Evolutionary conservation across 768 basidiomycete genomes (phyloP).

Genomic region (Austroboletus eburneus): DNA sequence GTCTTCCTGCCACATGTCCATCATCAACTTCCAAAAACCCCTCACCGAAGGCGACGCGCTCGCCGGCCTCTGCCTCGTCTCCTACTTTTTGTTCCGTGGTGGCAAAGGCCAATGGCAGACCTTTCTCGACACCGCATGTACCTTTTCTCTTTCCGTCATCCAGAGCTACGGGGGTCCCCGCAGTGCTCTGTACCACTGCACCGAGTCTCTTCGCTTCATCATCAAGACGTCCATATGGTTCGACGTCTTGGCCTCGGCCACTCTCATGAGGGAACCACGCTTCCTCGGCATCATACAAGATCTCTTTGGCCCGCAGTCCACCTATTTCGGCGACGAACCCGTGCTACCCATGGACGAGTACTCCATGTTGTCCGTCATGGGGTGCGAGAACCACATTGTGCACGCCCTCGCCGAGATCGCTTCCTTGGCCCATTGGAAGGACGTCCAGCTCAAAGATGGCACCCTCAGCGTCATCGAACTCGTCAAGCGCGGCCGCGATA

Average conservation of each 20-base stretch:
- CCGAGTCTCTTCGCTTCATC: conserved; percentile 60
- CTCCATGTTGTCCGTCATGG: conserved; percentile 83
- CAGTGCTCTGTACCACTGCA: conserved; percentile 42
- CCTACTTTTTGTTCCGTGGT: conserved; percentile 73
- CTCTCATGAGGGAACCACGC: conserved; percentile 54
- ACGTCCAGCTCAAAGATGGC: conserved; percentile 33
- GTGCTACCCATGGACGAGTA: conserved; percentile 39
- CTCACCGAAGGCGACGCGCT: conserved; percentile 67
- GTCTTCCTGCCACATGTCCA: conserved; percentile 25
- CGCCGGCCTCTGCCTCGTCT: conserved; percentile 72
- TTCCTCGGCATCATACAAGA: conserved; percentile 53
- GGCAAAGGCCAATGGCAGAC: conserved; percentile 65
- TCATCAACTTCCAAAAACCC: conserved; percentile 16
- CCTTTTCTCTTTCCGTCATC: conserved; percentile 51
- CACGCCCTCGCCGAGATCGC: conserved; percentile 77
- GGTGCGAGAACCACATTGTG: conserved; percentile 75
- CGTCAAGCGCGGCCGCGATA: conserved; percentile 46
- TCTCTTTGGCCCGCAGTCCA: conserved; percentile 41
- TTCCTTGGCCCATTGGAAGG: conserved; percentile 64
- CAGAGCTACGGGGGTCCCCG: conserved; percentile 36
- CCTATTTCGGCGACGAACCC: conserved; percentile 32
- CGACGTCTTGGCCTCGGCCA: conserved; percentile 75
- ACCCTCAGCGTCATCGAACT: conserved; percentile 59
- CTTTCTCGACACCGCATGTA: conserved; percentile 60
- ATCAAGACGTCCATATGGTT: conserved; percentile 86